phyloP scores from a whole-genome alignment of 371 early-diverging fungal species.

The Circinella minor region DNA sequence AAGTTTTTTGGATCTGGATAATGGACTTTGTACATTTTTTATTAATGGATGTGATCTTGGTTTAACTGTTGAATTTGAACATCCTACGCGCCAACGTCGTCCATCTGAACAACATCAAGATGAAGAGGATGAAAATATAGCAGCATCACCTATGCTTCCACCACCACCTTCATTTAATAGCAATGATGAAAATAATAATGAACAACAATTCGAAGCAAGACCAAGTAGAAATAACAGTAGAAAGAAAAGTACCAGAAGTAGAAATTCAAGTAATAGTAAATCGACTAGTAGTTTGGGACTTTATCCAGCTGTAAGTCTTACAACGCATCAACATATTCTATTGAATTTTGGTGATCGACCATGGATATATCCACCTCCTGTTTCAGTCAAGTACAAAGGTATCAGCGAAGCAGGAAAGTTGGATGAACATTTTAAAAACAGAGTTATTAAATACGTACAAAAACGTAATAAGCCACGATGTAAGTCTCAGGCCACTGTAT shows the following conservation, averaged over 20 bases:
- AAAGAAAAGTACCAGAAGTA: neutral
- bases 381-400: slow-evolving; percentile 30
- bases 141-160: slow-evolving; percentile 2
- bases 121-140: slow-evolving; percentile 10
- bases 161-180: slow-evolving; percentile 6
- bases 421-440: slow-evolving; percentile 26
- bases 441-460: slow-evolving; percentile 27
- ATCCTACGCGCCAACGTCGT: slow-evolving; percentile 20
- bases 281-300: slow-evolving; percentile 29
- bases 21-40: slow-evolving; percentile 49
- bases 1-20: slow-evolving; percentile 49
- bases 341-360: slow-evolving; percentile 51
- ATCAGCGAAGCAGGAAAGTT: slow-evolving; percentile 35
- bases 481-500: slow-evolving; percentile 15
- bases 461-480: slow-evolving; percentile 20
- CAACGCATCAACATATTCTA: slow-evolving; percentile 48
- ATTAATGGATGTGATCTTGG: slow-evolving; percentile 49
- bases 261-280: neutral
- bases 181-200: neutral
- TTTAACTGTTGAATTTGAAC: slow-evolving; percentile 50
- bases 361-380: slow-evolving; percentile 54
- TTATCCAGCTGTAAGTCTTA: slow-evolving; percentile 52
- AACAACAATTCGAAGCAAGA: neutral
- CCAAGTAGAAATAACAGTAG: neutral
- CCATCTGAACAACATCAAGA: neutral